Conservation (phyloP, 805 yeast genomes). For the Cyberlindnera saturnus region DNA sequence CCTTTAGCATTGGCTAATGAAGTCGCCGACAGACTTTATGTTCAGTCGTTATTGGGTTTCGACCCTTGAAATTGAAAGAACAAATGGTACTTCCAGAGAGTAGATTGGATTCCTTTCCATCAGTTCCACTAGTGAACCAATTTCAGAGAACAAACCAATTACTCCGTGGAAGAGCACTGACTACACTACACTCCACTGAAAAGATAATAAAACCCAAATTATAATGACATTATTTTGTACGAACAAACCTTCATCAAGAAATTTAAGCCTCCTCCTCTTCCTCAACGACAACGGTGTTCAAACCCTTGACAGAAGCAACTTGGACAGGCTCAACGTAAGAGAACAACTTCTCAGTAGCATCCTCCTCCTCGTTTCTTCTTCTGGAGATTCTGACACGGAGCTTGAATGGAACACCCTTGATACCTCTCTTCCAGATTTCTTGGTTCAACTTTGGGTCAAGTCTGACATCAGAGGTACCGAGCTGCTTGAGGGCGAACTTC, state of each 20-base stretch:
- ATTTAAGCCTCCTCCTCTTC: conserved; percentile 35
- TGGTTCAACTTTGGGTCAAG: conserved; percentile 98
- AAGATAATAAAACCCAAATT: conserved; percentile 2
- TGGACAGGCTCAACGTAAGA: conserved; percentile 96
- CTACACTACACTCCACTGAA: conserved; percentile 4
- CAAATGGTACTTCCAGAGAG: not conserved
- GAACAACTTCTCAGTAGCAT: conserved; percentile 95
- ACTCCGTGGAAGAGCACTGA: conserved; percentile 6
- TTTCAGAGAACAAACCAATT: conserved; percentile 3
- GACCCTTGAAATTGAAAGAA: not conserved
- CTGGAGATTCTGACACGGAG: conserved; percentile 97
- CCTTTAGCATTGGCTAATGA: too few species aligned
- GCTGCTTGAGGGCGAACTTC: conserved; percentile 96
- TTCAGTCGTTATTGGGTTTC: not conserved
- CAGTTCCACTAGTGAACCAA: not conserved
- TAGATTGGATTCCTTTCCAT: not conserved
- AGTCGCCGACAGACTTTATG: too few species aligned
- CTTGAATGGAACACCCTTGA: conserved; percentile 98
- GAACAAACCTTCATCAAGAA: conserved; percentile 2
- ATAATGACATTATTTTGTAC: conserved; percentile 14
- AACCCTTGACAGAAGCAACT: conserved; percentile 95
- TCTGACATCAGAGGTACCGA: conserved; percentile 99
- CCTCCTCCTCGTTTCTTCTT: conserved; percentile 99
- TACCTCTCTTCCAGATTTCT: conserved; percentile 99
- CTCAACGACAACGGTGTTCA: conserved; percentile 95